A percentile compares a stretch with the other conserved stretches of the same genome.
Conservation (phyloP, 164 flowering plant species). For the Kalanchoe fedtschenkoi region DNA sequence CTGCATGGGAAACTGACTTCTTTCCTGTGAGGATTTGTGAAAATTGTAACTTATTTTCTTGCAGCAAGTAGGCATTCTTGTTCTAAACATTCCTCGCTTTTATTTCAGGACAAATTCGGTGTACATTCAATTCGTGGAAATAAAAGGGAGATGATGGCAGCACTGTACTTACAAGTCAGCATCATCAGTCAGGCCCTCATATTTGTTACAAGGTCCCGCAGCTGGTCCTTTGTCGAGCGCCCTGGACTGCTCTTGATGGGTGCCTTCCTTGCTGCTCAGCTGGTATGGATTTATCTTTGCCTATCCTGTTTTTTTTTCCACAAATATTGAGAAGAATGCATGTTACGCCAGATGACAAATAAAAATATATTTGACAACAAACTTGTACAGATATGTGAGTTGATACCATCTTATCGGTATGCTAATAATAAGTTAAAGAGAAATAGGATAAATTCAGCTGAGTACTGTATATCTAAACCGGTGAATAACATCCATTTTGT, state of each 20-base stretch:
- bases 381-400: too few species aligned
- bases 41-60: neutral
- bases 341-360: too few species aligned
- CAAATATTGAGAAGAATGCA: neutral
- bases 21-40: slow-evolving; percentile 21
- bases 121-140: slow-evolving; percentile 22
- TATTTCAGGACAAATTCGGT: slow-evolving; percentile 27
- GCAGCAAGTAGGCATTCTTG: neutral
- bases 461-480: too few species aligned
- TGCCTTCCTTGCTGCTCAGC: slow-evolving; percentile 7
- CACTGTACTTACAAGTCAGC: slow-evolving; percentile 5
- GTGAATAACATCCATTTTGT: too few species aligned
- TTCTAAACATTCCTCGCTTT: neutral
- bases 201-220: slow-evolving; percentile 4
- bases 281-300: neutral
- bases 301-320: neutral
- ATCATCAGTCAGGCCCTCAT: slow-evolving; percentile 6
- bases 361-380: too few species aligned
- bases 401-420: too few species aligned
- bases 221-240: slow-evolving; percentile 7
- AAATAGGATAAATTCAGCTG: too few species aligned
- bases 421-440: too few species aligned
- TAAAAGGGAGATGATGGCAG: slow-evolving; percentile 29
- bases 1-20: slow-evolving; percentile 27
- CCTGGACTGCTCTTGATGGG: slow-evolving; percentile 4